Percentiles rank a stretch among this genome's conserved stretches.
Conservation (phyloP, 2,329 filamentous ascomycete species). For the Magnaporthales sp. region DNA sequence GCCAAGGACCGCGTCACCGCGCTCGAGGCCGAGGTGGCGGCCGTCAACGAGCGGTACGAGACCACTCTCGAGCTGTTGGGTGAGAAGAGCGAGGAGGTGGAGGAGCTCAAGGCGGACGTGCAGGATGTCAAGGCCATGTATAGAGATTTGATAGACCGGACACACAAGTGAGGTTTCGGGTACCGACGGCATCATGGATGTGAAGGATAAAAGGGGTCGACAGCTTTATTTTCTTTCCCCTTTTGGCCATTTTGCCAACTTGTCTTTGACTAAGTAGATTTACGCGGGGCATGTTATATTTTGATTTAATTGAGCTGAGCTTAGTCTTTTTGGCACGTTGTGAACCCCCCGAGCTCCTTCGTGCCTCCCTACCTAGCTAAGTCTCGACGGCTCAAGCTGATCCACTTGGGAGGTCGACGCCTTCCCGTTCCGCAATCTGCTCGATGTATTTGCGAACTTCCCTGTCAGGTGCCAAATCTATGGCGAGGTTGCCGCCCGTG, state of each 20-base stretch:
- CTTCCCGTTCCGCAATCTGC: constrained; percentile 73
- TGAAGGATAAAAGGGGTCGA: not conserved
- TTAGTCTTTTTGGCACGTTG: not conserved
- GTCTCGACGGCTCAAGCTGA: not conserved
- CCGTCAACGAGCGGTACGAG: constrained; percentile 71
- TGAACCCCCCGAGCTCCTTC: not conserved
- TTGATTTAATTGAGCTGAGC: constrained; percentile 1
- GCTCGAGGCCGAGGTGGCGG: constrained; percentile 57
- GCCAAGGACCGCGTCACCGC: constrained; percentile 51
- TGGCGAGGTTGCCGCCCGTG: constrained; percentile 57
- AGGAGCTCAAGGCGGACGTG: constrained; percentile 84
- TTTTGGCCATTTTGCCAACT: not conserved
- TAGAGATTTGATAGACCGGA: constrained; percentile 80
- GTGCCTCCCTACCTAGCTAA: not conserved
- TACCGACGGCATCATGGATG: not conserved
- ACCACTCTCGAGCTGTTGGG: constrained; percentile 90
- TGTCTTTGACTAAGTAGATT: not conserved
- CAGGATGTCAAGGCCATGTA: constrained; percentile 95
- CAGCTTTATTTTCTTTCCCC: not conserved
- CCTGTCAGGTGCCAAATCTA: constrained; percentile 78
- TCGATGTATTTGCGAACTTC: constrained; percentile 74
- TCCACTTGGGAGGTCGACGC: constrained; percentile 48
- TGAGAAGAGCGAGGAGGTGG: constrained; percentile 92
- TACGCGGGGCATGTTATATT: constrained; percentile 4
- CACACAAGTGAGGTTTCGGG: constrained; percentile 33